These are phyloP conservation scores for Suhomyces emberorum DNA, from an alignment of 805 yeast genomes.

Conservation along the genomic window DNA sequence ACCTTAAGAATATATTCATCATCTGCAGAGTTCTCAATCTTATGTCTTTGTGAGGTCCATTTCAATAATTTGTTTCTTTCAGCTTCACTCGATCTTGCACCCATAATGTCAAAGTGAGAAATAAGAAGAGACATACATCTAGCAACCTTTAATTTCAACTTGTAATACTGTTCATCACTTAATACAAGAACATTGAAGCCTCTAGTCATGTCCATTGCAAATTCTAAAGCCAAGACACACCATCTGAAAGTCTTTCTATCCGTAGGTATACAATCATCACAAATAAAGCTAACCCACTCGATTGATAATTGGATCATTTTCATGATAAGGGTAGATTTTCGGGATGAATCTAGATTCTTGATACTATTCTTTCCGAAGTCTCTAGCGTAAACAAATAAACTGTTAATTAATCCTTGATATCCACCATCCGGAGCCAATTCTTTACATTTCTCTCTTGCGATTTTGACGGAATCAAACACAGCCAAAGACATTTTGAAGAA, in stretches of 20 bases:
- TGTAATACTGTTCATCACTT: slow-evolving; percentile 69
- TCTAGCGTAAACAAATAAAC: slow-evolving; percentile 70
- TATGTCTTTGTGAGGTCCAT: slow-evolving; percentile 53
- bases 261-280: slow-evolving; percentile 92
- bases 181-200: slow-evolving; percentile 85
- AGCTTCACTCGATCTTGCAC: slow-evolving; percentile 82
- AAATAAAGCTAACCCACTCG: slow-evolving; percentile 89
- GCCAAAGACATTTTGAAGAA: slow-evolving; percentile 66
- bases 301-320: slow-evolving; percentile 72
- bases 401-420: slow-evolving; percentile 74
- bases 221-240: slow-evolving; percentile 94
- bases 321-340: slow-evolving; percentile 66
- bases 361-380: slow-evolving; percentile 78
- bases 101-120: slow-evolving; percentile 97
- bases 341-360: slow-evolving; percentile 56
- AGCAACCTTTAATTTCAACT: slow-evolving; percentile 78
- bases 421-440: slow-evolving; percentile 48
- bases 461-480: slow-evolving; percentile 58
- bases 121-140: slow-evolving; percentile 91
- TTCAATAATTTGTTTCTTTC: slow-evolving; percentile 53
- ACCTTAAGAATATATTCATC: slow-evolving; percentile 42
- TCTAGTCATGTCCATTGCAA: slow-evolving; percentile 90
- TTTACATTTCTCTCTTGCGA: slow-evolving; percentile 51
- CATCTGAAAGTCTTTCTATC: slow-evolving; percentile 90
- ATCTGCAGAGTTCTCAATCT: slow-evolving; percentile 43